phyloP scores from a whole-genome alignment of 257 asterid genomes.

The Mitragyna speciosa region DNA sequence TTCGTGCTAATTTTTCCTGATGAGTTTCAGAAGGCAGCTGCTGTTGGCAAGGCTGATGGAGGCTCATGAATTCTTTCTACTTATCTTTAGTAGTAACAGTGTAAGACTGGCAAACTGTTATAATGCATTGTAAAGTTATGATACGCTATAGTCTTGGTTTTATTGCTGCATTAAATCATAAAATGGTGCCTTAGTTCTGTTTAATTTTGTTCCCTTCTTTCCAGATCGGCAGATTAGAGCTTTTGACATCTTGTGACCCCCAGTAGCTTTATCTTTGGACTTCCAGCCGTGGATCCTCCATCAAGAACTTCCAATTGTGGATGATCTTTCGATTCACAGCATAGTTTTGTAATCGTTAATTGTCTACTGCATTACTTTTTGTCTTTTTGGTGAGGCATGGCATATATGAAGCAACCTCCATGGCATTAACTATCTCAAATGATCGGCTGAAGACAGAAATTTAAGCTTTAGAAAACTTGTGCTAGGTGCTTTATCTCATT shows the following conservation, averaged over 20 bases:
- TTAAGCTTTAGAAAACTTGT: neutral
- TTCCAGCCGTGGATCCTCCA: conserved; percentile 7
- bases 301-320: conserved; percentile 8
- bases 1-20: neutral
- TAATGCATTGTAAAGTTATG: neutral
- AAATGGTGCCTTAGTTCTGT: neutral
- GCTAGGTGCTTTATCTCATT: neutral
- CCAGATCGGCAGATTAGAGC: conserved; percentile 29
- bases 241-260: conserved; percentile 16
- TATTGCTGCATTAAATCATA: neutral
- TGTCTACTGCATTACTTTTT: neutral
- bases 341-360: neutral
- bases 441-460: neutral
- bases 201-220: conserved; percentile 2
- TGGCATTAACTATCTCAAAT: conserved; percentile 15
- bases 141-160: neutral
- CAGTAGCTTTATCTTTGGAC: conserved; percentile 8
- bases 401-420: conserved; percentile 19
- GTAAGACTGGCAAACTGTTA: conserved; percentile 9
- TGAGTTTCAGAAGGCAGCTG: conserved; percentile 27
- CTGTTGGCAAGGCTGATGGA: conserved; percentile 25
- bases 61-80: conserved; percentile 23
- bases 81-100: conserved; percentile 25
- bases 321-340: neutral
- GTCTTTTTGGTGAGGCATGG: neutral